A percentile compares a stretch with the other conserved stretches of the same genome.
Conservation (phyloP, 352 stramenopile species). For the Globisporangium camurandrum region DNA sequence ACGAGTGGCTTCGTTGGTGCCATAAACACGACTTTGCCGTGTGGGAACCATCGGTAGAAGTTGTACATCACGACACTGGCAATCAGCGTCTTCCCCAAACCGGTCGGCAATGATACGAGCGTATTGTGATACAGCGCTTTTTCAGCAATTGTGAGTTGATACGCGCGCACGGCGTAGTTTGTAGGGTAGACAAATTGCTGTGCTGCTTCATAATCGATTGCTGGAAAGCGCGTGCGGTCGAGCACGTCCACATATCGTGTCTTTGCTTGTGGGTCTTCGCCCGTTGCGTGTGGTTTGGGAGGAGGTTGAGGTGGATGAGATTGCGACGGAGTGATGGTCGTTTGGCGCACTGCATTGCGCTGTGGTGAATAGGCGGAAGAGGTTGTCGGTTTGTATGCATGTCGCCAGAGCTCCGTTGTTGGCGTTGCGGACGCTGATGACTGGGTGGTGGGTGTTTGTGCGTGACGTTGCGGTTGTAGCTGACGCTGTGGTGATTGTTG, state of each 20-base stretch:
- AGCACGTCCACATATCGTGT: constrained; percentile 49
- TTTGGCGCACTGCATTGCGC: no score
- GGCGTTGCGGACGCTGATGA: neutral
- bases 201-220: constrained; percentile 55
- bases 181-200: constrained; percentile 83
- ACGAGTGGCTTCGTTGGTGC: constrained; percentile 97
- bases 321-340: no score
- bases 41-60: constrained; percentile 97
- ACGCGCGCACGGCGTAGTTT: constrained; percentile 90
- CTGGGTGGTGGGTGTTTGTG: neutral
- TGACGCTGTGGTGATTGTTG: constrained; percentile 2
- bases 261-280: constrained; percentile 50
- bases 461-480: neutral
- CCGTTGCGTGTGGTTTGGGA: no score
- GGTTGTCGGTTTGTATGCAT: no score
- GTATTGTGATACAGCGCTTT: constrained; percentile 96
- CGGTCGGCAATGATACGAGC: constrained; percentile 97
- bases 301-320: no score
- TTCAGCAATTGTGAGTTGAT: constrained; percentile 93
- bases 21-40: constrained; percentile 95
- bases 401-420: no score
- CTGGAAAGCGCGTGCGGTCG: constrained; percentile 23
- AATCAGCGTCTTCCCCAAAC: constrained; percentile 99
- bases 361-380: no score
- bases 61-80: constrained; percentile 99